Evolutionary conservation across 768 basidiomycete species (phyloP), one percentile per base, ranked within the genome.

Genomic region (Jaapia argillacea): DNA sequence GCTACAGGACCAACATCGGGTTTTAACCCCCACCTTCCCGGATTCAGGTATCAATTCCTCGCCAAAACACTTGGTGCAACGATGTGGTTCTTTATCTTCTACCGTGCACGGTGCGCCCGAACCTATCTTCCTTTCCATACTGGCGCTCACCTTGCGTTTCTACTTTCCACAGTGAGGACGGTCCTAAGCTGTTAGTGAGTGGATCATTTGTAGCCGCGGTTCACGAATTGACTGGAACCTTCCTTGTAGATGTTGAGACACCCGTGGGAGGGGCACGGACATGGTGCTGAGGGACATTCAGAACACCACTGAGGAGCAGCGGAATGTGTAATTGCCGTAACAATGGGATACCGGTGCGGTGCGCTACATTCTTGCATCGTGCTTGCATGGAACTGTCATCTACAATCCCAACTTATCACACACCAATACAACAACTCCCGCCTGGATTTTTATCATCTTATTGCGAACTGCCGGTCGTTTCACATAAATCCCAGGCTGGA

Each of bases 41-140:
- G 83, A 10, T 70, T 77, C 54, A 76, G 70, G 55, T 79, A 91
- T 63, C 76, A 74, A 46, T 78, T 89, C 60, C 71, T 93, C 24
- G 75, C 85, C 22, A 92, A 91, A 64, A 79, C 77, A 47, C 69
- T 96, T 36, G 92, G 92, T 40, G 92, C 91, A 25, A 76, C 80
- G 21, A 94, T 96, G 92, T 96, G 92, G 92, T 94, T 94, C 77
- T 96, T 92, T 71, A 91, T 96, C 59, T 94, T 96, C 71, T 96
- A 93, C 66, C 81, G 92, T 45, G 84, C 86, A 50, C 72, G 90
- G 92, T 94, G 55, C 57, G 84, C 71, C 38, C 21, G 14, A 1
- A 6, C 23, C n/a, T 24, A 37, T 48, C 10, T 49, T 22, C 42
- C 33, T n/a, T n/a, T 6, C 14, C 4, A 36, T 20, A 18, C 12